A percentile compares a stretch with the other conserved stretches of the same genome.
phyloP scores from a whole-genome alignment of 306 rosid genomes.

The Purshia tridentata region DNA sequence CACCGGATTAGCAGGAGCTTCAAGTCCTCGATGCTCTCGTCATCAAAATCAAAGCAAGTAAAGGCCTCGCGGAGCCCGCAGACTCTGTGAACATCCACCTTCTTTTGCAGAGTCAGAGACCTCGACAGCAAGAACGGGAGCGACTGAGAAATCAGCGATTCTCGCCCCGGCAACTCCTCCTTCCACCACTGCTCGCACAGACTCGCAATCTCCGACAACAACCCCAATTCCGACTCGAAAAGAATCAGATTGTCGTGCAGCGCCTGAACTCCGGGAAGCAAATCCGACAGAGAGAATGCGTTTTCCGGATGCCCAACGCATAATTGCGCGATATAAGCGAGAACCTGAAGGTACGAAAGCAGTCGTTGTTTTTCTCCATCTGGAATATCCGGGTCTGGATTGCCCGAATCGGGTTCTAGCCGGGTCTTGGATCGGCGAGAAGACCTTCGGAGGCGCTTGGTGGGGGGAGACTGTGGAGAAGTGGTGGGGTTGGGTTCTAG shows the following conservation, averaged over 20 bases:
- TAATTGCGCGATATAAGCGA: constrained; percentile 39
- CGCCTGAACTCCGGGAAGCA: constrained; percentile 56
- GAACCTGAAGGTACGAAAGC: constrained; percentile 47
- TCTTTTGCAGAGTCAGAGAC: constrained; percentile 64
- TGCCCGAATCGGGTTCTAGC: constrained; percentile 14
- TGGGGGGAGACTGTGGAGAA: constrained; percentile 63
- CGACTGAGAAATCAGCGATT: constrained; percentile 69
- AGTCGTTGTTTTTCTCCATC: constrained; percentile 27
- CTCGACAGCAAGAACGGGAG: constrained; percentile 67
- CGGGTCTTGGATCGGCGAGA: constrained; percentile 41
- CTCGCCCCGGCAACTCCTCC: constrained; percentile 57
- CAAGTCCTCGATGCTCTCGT: constrained; percentile 77
- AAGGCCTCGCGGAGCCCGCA: constrained; percentile 75
- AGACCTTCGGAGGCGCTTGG: constrained; percentile 64
- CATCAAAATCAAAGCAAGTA: constrained; percentile 69
- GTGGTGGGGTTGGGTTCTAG: constrained; percentile 17
- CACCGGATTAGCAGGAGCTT: constrained; percentile 65
- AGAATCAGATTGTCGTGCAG: constrained; percentile 64
- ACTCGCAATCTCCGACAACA: constrained; percentile 47
- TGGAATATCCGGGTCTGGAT: constrained; percentile 3
- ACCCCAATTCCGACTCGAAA: constrained; percentile 55
- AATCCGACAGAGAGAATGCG: constrained; percentile 40
- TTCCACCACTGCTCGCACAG: constrained; percentile 95
- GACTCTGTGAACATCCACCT: constrained; percentile 79
- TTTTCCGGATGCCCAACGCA: constrained; percentile 69